These are phyloP conservation scores for Allantophomopsis cytisporea DNA, from an alignment of 2,329 filamentous ascomycete genomes.

Conservation along the genomic window DNA sequence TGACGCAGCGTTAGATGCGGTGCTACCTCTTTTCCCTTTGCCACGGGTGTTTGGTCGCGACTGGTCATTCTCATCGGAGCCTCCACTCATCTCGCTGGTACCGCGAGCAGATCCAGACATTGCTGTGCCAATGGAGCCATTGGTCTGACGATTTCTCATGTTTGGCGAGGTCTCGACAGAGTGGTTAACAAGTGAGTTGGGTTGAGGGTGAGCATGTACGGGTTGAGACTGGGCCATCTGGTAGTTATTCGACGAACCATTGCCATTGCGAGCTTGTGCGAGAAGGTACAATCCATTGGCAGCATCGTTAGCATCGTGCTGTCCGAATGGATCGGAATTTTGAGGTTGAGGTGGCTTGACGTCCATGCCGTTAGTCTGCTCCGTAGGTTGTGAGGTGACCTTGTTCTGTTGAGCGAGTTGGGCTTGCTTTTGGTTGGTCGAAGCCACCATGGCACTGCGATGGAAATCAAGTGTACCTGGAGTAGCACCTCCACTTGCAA, in stretches of 20 bases:
- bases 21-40: constrained; percentile 54
- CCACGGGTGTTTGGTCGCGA: constrained; percentile 46
- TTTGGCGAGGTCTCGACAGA: constrained; percentile 28
- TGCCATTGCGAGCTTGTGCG: constrained; percentile 53
- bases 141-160: constrained; percentile 33
- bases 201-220: constrained; percentile 15
- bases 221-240: constrained; percentile 15
- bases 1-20: constrained; percentile 21
- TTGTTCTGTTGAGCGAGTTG: constrained; percentile 16
- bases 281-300: constrained; percentile 90
- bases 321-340: constrained; percentile 57
- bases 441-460: constrained; percentile 74
- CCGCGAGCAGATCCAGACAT: constrained; percentile 29
- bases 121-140: constrained; percentile 22
- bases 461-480: constrained; percentile 91
- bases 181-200: constrained; percentile 8
- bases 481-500: constrained; percentile 72
- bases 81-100: constrained; percentile 56
- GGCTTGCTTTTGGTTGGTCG: constrained; percentile 46
- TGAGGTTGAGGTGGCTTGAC: constrained; percentile 31
- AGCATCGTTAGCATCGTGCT: constrained; percentile 84
- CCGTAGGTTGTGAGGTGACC: constrained; percentile 40
- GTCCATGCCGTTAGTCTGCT: constrained; percentile 14
- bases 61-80: constrained; percentile 61
- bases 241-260: constrained; percentile 28